A percentile compares a stretch with the other conserved stretches of the same genome.
These are phyloP conservation scores for Puccinia coronata DNA, from an alignment of 1,284 basidiomycete species.

Conservation along the genomic window DNA sequence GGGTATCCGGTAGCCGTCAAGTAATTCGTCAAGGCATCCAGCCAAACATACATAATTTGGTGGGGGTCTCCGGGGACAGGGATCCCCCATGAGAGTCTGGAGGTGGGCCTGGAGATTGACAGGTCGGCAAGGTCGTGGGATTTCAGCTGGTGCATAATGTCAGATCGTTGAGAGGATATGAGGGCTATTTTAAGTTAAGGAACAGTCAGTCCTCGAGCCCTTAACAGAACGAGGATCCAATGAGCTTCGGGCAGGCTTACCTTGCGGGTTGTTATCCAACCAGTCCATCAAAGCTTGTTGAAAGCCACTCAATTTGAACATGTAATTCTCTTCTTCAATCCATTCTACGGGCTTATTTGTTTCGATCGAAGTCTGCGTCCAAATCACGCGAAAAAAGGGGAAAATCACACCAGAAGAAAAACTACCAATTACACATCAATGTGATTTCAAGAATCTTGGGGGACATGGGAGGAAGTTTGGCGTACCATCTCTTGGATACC, in stretches of 20 bases:
- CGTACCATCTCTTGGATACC: slow-evolving; percentile 52
- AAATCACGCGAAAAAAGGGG: background rate
- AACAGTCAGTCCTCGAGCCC: background rate
- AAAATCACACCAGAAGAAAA: background rate
- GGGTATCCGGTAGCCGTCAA: slow-evolving; percentile 58
- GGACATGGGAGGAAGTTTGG: background rate
- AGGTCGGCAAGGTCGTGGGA: slow-evolving; percentile 55
- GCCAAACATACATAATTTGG: slow-evolving; percentile 59
- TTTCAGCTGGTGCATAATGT: slow-evolving; percentile 55
- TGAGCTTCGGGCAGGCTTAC: slow-evolving; percentile 51
- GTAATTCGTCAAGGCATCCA: slow-evolving; percentile 59
- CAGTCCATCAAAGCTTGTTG: slow-evolving; percentile 55
- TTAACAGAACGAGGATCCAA: background rate
- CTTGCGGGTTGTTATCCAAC: slow-evolving; percentile 53
- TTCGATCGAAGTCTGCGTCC: slow-evolving; percentile 54
- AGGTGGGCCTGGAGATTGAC: slow-evolving; percentile 56
- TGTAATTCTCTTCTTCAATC: slow-evolving; percentile 58
- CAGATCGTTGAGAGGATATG: slow-evolving; percentile 51
- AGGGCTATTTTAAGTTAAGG: slow-evolving; percentile 35
- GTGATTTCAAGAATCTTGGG: background rate
- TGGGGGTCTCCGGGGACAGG: slow-evolving; percentile 56
- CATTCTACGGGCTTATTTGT: slow-evolving; percentile 58
- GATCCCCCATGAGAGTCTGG: slow-evolving; percentile 57
- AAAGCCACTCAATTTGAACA: slow-evolving; percentile 57
- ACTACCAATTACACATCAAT: slow-evolving; percentile 24